A percentile compares a stretch with the other conserved stretches of the same genome.
Evolutionary conservation across 1,284 basidiomycete species (phyloP).

Genomic region (Ustilago trichophora): DNA sequence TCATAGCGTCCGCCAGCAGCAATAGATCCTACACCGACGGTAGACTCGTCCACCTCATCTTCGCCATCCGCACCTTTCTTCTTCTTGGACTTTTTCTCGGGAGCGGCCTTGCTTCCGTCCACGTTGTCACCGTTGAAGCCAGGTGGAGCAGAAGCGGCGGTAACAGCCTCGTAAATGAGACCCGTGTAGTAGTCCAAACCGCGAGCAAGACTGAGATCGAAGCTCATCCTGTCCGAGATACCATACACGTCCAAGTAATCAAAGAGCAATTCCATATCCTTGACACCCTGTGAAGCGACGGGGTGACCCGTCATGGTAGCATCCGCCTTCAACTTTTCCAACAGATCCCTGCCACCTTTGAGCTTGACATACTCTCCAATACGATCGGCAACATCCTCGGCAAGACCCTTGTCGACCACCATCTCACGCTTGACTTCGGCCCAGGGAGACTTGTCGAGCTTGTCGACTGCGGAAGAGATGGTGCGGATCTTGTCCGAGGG

Average conservation of each 20-base stretch:
- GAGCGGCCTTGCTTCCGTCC: no score
- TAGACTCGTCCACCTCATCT: conserved; percentile 89
- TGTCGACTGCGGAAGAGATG: conserved; percentile 98
- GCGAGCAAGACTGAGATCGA: conserved; percentile 93
- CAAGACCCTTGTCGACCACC: conserved; percentile 92
- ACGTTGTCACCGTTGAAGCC: conserved; percentile 70
- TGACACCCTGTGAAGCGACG: conserved; percentile 80
- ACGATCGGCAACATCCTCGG: conserved; percentile 83
- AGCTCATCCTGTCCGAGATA: conserved; percentile 80
- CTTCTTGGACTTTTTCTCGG: conserved; percentile 70
- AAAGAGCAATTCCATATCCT: conserved; percentile 91
- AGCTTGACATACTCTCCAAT: conserved; percentile 97
- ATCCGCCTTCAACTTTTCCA: conserved; percentile 79
- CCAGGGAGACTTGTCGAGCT: conserved; percentile 95
- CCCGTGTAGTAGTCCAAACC: conserved; percentile 99
- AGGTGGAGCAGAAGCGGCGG: conserved; percentile 90
- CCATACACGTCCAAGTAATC: conserved; percentile 83
- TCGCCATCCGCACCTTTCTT: conserved; percentile 70
- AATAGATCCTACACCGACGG: conserved; percentile 95
- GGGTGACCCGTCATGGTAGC: conserved; percentile 75
- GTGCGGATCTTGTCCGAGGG: conserved; percentile 87
- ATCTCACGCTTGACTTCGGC: conserved; percentile 92
- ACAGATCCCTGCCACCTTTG: conserved; percentile 79
- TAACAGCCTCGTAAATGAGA: conserved; percentile 96
- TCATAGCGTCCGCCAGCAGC: conserved; percentile 97